Evolutionary conservation across 2,329 filamentous ascomycete species (phyloP).

Genomic region (Botrytis elliptica): DNA sequence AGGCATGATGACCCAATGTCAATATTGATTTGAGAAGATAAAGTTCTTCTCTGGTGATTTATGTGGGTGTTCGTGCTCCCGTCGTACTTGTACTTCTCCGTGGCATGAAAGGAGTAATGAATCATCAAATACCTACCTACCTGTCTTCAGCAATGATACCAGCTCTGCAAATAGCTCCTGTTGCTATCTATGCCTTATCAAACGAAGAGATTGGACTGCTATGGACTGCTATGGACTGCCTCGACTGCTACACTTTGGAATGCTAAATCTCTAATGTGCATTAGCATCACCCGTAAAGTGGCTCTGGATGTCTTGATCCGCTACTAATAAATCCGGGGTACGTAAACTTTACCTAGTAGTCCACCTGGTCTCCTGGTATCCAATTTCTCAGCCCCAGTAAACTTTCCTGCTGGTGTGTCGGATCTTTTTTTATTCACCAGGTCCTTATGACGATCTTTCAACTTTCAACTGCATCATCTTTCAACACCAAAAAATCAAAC

Average conservation of each 20-base stretch:
- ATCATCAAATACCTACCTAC: neutral
- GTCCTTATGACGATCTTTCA: constrained; percentile 6
- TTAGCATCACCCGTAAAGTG: constrained; percentile 4
- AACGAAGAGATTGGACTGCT: neutral
- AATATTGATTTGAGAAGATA: too few species aligned
- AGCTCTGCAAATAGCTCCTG: neutral
- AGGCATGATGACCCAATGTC: neutral
- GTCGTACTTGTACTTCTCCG: neutral
- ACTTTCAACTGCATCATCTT: neutral
- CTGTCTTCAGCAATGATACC: neutral
- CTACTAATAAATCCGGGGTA: constrained; percentile 10
- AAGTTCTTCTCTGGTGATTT: neutral
- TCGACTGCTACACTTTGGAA: neutral
- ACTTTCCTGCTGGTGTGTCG: constrained; percentile 4
- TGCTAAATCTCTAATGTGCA: neutral
- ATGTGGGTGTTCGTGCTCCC: neutral
- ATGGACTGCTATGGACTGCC: neutral
- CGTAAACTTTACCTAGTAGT: neutral
- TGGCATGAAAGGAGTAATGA: neutral
- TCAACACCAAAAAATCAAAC: neutral
- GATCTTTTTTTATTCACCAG: constrained; percentile 9
- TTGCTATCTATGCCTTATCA: neutral
- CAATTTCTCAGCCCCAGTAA: neutral
- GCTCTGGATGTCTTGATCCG: constrained; percentile 1
- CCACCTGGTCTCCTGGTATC: neutral